Evolutionary conservation across 371 early-diverging fungal species (phyloP), one percentile per base, ranked within the genome.

Genomic region (Entomophthora muscae): DNA sequence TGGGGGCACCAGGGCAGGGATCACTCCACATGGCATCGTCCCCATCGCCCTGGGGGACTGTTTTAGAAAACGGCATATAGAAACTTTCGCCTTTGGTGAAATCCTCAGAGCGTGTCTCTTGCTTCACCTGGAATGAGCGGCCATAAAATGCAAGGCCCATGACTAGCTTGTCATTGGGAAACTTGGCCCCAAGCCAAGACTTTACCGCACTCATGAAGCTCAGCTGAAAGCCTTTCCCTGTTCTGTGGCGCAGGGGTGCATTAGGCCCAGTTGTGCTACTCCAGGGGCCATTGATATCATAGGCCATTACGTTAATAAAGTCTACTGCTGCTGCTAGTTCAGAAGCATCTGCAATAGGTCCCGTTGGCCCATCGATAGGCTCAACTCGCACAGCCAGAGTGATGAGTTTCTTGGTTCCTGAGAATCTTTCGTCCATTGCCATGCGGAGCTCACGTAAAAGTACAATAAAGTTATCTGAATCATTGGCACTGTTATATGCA

Each of bases 321-420:
- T 81, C 78, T 12, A 84, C 72, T 64, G 57, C 80, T 63, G 77
- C 72, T 60, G 77, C 75, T 67, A 79, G 80, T 42, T 67, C 75
- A 23, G 79, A 68, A 0, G 84, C 75, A 57, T 87, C 82, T 23
- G 64, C 71, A 70, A 83, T 71, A 17, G 78, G 76, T 1, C 79
- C 81, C 29, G 78, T 70, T 0, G 73, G 65, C 7, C 73, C 76
- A 17, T 76, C 75, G 67, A 86, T 83, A 0, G 85, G 83, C 32
- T 78, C 72, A 23, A 82, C 82, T 28, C 81, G 76, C 0, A 84
- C 83, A 1, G 88, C 89, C 69, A 86, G 68, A 1, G 87, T 83
- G 52, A 90, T 78, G 63, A 82, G 65, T 59, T 82, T 81, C 1
- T n/a, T n/a, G n/a, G n/a, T n/a, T n/a, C n/a, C n/a, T n/a, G n/a